phyloP scores from a whole-genome alignment of 805 yeast genomes.

The Candida gorgasii region DNA sequence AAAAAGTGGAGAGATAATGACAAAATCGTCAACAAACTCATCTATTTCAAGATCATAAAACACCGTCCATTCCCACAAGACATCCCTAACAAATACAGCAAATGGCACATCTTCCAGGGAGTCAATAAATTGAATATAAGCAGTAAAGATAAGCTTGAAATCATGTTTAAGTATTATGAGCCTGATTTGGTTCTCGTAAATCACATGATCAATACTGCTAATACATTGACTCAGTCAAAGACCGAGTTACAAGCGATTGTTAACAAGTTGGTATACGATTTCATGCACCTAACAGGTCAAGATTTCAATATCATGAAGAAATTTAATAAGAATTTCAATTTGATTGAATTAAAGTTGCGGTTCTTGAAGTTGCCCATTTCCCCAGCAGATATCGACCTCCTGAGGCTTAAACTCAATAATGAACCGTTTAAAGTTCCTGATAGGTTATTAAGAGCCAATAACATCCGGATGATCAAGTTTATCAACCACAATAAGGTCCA shows the following conservation, averaged over 20 bases:
- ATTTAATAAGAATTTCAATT: constrained; percentile 4
- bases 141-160: constrained; percentile 3
- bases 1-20: constrained; percentile 30
- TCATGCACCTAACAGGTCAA: constrained; percentile 1
- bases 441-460: not conserved
- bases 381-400: not conserved
- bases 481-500: constrained; percentile 10
- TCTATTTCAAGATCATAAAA: constrained; percentile 17
- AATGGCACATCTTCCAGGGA: constrained; percentile 11
- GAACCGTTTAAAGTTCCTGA: constrained; percentile 8
- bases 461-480: constrained; percentile 4
- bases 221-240: constrained; percentile 1
- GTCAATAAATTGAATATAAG: constrained; percentile 1
- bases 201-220: constrained; percentile 6
- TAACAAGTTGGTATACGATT: constrained; percentile 9
- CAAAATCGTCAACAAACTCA: constrained; percentile 30
- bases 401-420: not conserved
- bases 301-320: constrained; percentile 6
- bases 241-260: not conserved
- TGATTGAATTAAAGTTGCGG: constrained; percentile 5
- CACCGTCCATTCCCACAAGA: not conserved
- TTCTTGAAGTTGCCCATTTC: not conserved
- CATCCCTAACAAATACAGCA: constrained; percentile 2
- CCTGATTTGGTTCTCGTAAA: constrained; percentile 9
- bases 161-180: constrained; percentile 11